Evolutionary conservation across 1,139 yeast species (phyloP).

Genomic region (Yamadazyma mexicana): DNA sequence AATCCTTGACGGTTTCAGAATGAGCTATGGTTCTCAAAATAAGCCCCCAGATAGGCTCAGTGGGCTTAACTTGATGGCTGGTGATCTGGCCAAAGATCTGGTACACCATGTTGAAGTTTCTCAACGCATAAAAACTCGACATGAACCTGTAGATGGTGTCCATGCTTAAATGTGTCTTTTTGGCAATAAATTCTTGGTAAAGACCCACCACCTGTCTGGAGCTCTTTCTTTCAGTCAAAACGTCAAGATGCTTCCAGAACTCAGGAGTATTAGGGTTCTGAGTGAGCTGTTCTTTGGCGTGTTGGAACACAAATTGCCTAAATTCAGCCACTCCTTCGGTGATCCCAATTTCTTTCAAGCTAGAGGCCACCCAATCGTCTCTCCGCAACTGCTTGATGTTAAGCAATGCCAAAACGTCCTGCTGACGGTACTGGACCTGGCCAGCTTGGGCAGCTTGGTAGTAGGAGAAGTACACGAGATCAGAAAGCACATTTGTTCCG

Average conservation of each 20-base stretch:
- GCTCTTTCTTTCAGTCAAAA: background rate
- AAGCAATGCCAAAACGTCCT: constrained; percentile 30
- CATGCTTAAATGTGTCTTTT: constrained; percentile 16
- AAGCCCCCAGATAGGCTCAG: constrained; percentile 37
- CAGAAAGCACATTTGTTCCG: constrained; percentile 5
- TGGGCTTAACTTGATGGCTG: constrained; percentile 25
- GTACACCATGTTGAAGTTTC: constrained; percentile 32
- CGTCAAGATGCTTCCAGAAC: constrained; percentile 4
- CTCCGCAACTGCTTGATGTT: constrained; percentile 28
- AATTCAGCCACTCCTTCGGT: constrained; percentile 2
- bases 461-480: constrained; percentile 36
- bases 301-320: background rate
- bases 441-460: constrained; percentile 30
- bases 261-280: constrained; percentile 10
- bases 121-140: constrained; percentile 34
- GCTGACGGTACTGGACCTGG: constrained; percentile 22
- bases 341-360: constrained; percentile 3
- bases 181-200: constrained; percentile 1
- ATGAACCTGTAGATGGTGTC: constrained; percentile 34
- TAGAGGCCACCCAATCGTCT: background rate
- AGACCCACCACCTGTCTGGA: background rate
- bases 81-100: constrained; percentile 35
- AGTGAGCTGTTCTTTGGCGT: constrained; percentile 2
- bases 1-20: constrained; percentile 21
- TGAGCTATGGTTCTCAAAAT: constrained; percentile 39